Percentiles rank a stretch among this genome's conserved stretches.
Evolutionary conservation across 2,329 filamentous ascomycete species (phyloP).

Genomic region (Erysiphe pulchra): DNA sequence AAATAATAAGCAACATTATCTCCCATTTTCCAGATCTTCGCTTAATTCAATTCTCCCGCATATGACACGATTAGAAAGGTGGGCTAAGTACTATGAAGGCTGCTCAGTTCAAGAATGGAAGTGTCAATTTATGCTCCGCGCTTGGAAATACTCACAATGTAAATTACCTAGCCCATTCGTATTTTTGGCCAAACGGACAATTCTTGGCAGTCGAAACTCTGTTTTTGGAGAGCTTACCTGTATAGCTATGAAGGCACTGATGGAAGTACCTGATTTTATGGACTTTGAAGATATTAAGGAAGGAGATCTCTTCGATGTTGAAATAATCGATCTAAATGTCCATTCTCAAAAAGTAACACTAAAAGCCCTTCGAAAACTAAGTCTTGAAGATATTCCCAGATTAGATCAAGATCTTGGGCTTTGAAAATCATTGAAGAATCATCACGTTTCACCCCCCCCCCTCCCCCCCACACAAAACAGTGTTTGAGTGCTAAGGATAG

Average conservation of each 20-base stretch:
- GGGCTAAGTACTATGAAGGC: slow-evolving; percentile 3
- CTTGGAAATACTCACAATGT: slow-evolving; percentile 26
- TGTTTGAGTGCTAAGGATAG: no score
- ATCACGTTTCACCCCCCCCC: no score
- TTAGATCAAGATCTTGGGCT: background rate
- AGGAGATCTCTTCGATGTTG: slow-evolving; percentile 29
- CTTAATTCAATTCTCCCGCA: slow-evolving; percentile 10
- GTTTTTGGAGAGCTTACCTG: slow-evolving; percentile 1
- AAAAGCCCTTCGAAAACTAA: background rate
- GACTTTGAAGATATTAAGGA: slow-evolving; percentile 16
- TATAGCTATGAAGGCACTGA: slow-evolving; percentile 2
- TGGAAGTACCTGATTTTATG: slow-evolving; percentile 2
- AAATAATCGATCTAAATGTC: slow-evolving; percentile 27
- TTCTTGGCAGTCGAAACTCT: slow-evolving; percentile 1
- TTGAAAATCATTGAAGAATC: no score
- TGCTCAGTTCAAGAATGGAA: slow-evolving; percentile 24
- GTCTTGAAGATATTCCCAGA: background rate
- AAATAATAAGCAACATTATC: slow-evolving; percentile 10
- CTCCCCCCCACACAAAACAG: no score
- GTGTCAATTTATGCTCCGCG: slow-evolving; percentile 31
- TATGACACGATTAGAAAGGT: slow-evolving; percentile 9
- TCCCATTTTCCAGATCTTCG: slow-evolving; percentile 10
- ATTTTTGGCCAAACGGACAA: slow-evolving; percentile 3
- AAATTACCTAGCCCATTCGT: slow-evolving; percentile 21
- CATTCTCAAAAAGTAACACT: slow-evolving; percentile 17